These are phyloP conservation scores for Oleoguttula mirabilis DNA, from an alignment of 495 filamentous ascomycete genomes.

Conservation along the genomic window DNA sequence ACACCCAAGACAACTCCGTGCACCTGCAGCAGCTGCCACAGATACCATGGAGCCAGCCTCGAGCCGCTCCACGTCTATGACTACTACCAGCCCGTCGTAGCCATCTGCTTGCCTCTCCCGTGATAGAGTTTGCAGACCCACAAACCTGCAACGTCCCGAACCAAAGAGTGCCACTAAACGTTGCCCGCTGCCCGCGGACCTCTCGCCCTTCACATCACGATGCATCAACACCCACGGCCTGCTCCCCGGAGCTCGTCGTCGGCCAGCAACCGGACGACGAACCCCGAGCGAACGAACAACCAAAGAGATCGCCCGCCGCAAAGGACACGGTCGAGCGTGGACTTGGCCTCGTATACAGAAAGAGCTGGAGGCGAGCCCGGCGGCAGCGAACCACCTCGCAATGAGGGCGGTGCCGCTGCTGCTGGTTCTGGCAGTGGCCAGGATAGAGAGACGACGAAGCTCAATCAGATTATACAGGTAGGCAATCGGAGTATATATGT, in stretches of 20 bases:
- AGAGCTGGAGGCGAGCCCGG: constrained; percentile 9
- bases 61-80: neutral
- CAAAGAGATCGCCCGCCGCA: constrained; percentile 43
- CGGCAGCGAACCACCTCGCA: constrained; percentile 1
- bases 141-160: neutral
- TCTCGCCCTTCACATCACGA: constrained; percentile 24
- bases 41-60: constrained; percentile 1
- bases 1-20: neutral
- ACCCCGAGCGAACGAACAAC: constrained; percentile 58
- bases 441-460: constrained; percentile 36
- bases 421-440: too few relatives aligned
- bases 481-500: constrained; percentile 10
- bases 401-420: constrained; percentile 1
- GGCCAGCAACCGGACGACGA: constrained; percentile 52
- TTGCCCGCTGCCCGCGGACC: neutral
- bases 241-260: constrained; percentile 53
- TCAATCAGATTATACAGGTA: constrained; percentile 88
- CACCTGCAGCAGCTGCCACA: neutral
- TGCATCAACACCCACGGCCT: constrained; percentile 78
- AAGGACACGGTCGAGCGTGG: constrained; percentile 17
- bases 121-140: neutral
- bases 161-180: neutral
- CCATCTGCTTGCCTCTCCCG: neutral
- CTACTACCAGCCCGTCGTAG: neutral
- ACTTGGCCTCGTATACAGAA: constrained; percentile 19